Evolutionary conservation across 1,139 yeast species (phyloP).

Genomic region (Nakaseomyces glabratus): DNA sequence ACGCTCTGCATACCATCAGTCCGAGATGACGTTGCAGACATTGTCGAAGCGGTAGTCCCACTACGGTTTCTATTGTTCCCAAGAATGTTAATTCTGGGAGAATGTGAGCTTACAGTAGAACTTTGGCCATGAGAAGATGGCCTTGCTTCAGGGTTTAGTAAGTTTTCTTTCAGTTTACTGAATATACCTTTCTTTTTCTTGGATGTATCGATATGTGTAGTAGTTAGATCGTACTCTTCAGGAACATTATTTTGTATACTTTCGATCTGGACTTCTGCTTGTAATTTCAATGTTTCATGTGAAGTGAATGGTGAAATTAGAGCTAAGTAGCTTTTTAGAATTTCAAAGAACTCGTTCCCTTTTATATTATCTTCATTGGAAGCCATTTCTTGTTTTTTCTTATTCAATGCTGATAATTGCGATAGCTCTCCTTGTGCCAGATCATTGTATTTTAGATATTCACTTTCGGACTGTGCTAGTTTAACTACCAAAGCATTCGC

Average conservation of each 20-base stretch:
- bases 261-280: conserved; percentile 79
- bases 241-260: conserved; percentile 69
- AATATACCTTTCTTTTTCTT: conserved; percentile 55
- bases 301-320: conserved; percentile 55
- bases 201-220: conserved; percentile 63
- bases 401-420: conserved; percentile 32
- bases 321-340: conserved; percentile 46
- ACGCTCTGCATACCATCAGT: background rate
- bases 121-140: conserved; percentile 6
- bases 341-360: conserved; percentile 43
- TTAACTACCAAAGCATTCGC: conserved; percentile 54
- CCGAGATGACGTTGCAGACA: background rate
- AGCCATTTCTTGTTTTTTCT: conserved; percentile 33
- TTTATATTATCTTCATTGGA: conserved; percentile 30
- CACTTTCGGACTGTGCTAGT: conserved; percentile 43
- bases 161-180: conserved; percentile 26
- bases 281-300: conserved; percentile 65
- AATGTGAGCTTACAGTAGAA: conserved; percentile 5
- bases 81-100: conserved; percentile 28
- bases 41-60: conserved; percentile 2
- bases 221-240: conserved; percentile 24
- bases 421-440: conserved; percentile 29
- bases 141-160: conserved; percentile 16
- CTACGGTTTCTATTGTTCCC: conserved; percentile 1
- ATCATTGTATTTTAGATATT: conserved; percentile 38